Conservation (phyloP, 805 yeast genomes). For the Saturnispora diversa region DNA sequence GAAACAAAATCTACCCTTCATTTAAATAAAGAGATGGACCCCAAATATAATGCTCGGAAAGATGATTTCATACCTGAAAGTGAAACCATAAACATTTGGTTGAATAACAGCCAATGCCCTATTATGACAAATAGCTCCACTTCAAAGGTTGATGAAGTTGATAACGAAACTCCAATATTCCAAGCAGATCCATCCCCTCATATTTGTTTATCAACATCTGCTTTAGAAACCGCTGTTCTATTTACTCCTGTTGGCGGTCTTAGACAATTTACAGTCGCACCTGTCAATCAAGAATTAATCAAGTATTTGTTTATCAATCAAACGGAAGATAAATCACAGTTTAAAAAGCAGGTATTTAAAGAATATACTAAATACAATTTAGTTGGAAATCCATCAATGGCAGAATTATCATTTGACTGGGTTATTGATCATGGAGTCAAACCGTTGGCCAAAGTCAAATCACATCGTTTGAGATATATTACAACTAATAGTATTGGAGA, state of each 20-base stretch:
- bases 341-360: conserved; percentile 14
- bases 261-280: conserved; percentile 31
- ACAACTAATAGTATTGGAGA: conserved; percentile 12
- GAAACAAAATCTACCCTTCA: conserved; percentile 17
- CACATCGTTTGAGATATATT: conserved; percentile 25
- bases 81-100: conserved; percentile 24
- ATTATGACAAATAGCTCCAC: conserved; percentile 14
- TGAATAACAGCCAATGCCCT: conserved; percentile 24
- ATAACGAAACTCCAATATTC: conserved; percentile 5
- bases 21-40: conserved; percentile 5
- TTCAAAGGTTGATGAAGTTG: conserved; percentile 8
- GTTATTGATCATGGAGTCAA: conserved; percentile 24
- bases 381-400: conserved; percentile 27
- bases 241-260: conserved; percentile 37
- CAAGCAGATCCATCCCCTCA: conserved; percentile 15
- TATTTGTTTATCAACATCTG: conserved; percentile 17
- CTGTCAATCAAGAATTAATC: conserved; percentile 19
- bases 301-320: conserved; percentile 16
- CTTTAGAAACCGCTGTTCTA: conserved; percentile 22
- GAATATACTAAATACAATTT: conserved; percentile 21
- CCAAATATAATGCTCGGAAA: background rate
- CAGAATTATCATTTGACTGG: conserved; percentile 28
- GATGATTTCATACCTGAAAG: conserved; percentile 26
- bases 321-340: conserved; percentile 4
- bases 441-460: conserved; percentile 24